A percentile compares a stretch with the other conserved stretches of the same genome.
phyloP scores from a whole-genome alignment of 2,329 filamentous ascomycete species.

The Lachnellula subtilissima region DNA sequence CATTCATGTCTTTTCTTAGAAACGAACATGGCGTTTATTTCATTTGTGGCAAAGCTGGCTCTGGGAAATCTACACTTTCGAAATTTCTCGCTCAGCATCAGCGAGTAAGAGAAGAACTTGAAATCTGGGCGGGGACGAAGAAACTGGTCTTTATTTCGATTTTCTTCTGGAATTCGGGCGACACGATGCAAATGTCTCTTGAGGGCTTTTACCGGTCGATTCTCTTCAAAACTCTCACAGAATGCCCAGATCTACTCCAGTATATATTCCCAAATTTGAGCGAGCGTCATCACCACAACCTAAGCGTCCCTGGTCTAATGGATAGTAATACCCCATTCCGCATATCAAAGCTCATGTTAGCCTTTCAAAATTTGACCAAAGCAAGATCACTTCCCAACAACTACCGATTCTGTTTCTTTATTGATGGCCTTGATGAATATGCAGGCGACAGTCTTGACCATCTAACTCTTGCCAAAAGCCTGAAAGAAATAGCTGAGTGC shows the following conservation, averaged over 20 bases:
- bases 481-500: constrained; percentile 6
- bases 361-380: not conserved
- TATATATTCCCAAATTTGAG: not conserved
- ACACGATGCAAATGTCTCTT: not conserved
- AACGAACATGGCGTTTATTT: not conserved
- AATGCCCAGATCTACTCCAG: constrained; percentile 3
- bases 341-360: not conserved
- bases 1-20: not conserved
- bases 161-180: constrained; percentile 1
- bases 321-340: not conserved
- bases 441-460: constrained; percentile 24
- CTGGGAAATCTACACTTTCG: not conserved
- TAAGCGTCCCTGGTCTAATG: not conserved
- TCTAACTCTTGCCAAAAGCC: constrained; percentile 13
- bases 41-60: constrained; percentile 1
- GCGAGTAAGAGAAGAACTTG: not conserved
- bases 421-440: constrained; percentile 34
- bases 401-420: constrained; percentile 30
- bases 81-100: not conserved
- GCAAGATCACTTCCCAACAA: not conserved
- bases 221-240: constrained; percentile 5
- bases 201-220: constrained; percentile 8
- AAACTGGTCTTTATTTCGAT: not conserved
- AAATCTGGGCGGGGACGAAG: not conserved
- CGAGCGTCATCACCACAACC: not conserved